Percentiles rank a stretch among this genome's conserved stretches.
phyloP scores from a whole-genome alignment of 23 red algal species.

The Gracilaria domingensis region DNA sequence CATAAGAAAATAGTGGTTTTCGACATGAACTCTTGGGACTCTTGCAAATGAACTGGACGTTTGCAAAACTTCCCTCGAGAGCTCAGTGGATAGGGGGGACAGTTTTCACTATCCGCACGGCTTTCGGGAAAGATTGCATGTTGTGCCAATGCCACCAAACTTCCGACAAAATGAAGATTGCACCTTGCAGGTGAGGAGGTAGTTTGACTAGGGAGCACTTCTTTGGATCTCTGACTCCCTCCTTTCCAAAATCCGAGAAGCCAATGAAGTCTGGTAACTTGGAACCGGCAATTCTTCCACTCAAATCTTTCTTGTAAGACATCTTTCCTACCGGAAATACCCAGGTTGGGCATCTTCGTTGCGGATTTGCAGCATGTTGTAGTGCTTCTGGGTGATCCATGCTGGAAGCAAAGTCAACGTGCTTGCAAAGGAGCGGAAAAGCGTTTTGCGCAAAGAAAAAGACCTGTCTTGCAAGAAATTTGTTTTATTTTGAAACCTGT shows the following conservation, averaged over 20 bases:
- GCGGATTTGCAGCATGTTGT: not conserved
- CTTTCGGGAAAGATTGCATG: not conserved
- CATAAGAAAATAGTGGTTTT: not conserved
- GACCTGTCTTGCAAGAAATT: conserved; percentile 3
- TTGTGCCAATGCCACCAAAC: not conserved
- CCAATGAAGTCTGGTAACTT: not conserved
- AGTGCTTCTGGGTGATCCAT: not conserved
- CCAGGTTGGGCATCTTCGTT: not conserved
- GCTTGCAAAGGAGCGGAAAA: conserved; percentile 7
- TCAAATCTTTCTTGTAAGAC: not conserved
- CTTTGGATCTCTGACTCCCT: not conserved
- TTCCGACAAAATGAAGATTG: not conserved
- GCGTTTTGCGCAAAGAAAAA: conserved; percentile 17
- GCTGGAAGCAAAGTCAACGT: not conserved
- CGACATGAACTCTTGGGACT: not conserved
- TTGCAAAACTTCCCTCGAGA: not conserved
- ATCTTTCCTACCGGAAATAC: not conserved
- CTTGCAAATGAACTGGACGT: not conserved
- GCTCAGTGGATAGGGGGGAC: not conserved
- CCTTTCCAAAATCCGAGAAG: not conserved
- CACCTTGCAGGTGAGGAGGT: not conserved
- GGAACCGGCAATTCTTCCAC: not conserved
- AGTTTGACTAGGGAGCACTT: not conserved
- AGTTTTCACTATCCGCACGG: not conserved
- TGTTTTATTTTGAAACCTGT: not conserved